Conservation (phyloP, 202 grass and related monocot species). For the Cymbopogon flexuosus region DNA sequence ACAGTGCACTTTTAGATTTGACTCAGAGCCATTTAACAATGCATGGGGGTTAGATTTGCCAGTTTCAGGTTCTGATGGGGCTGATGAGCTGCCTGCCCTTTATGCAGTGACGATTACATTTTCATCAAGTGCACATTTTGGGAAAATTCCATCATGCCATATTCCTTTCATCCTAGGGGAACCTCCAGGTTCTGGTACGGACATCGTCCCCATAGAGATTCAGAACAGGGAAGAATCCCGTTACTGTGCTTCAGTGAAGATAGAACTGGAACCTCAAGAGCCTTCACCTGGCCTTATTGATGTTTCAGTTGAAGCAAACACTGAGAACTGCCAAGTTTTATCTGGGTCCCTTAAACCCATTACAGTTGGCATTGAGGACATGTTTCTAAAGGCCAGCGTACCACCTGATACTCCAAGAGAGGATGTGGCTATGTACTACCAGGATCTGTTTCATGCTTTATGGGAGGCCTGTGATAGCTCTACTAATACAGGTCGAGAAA, state of each 20-base stretch:
- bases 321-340: slow-evolving; percentile 63
- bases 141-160: slow-evolving; percentile 63
- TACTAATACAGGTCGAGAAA: slow-evolving; percentile 64
- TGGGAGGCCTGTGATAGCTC: slow-evolving; percentile 86
- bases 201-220: slow-evolving; percentile 49
- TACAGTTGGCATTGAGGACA: slow-evolving; percentile 84
- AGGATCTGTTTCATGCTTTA: slow-evolving; percentile 72
- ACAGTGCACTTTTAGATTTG: slow-evolving; percentile 74
- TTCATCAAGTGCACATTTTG: slow-evolving; percentile 62
- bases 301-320: slow-evolving; percentile 66
- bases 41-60: slow-evolving; percentile 47
- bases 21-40: slow-evolving; percentile 63
- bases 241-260: slow-evolving; percentile 46
- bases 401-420: slow-evolving; percentile 51
- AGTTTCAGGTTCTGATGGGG: slow-evolving; percentile 40
- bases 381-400: slow-evolving; percentile 66
- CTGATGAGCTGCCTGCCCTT: slow-evolving; percentile 62
- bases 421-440: slow-evolving; percentile 42
- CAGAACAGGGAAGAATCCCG: slow-evolving; percentile 39
- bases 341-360: slow-evolving; percentile 67
- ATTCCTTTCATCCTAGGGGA: slow-evolving; percentile 83
- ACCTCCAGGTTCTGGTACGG: slow-evolving; percentile 48
- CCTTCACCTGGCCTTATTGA: slow-evolving; percentile 85
- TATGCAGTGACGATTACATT: slow-evolving; percentile 71
- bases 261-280: slow-evolving; percentile 80